Percentiles rank a stretch among this genome's conserved stretches.
phyloP scores from a whole-genome alignment of 805 yeast species.

The Yarrowia deformans region DNA sequence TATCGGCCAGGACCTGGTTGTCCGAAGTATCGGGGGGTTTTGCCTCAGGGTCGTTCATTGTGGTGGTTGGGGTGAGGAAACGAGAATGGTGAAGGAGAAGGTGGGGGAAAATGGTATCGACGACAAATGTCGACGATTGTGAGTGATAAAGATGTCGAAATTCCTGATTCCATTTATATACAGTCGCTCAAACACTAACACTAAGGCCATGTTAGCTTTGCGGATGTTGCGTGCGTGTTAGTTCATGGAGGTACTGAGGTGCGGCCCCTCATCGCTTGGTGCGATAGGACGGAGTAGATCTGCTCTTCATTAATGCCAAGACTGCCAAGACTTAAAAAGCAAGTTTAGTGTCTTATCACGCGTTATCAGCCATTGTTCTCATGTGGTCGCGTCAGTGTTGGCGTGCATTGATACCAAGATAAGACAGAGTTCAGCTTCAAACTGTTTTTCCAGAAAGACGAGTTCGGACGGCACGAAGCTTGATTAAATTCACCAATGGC shows the following conservation, averaged over 20 bases:
- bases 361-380: background rate
- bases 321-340: background rate
- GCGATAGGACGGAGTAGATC: no score
- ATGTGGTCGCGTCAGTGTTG: background rate
- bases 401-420: background rate
- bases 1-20: constrained; percentile 51
- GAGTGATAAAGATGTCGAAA: background rate
- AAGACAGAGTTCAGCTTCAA: background rate
- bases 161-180: background rate
- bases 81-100: background rate
- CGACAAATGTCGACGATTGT: constrained; percentile 1
- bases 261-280: no score
- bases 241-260: background rate
- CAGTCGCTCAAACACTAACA: constrained; percentile 12
- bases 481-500: constrained; percentile 8
- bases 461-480: constrained; percentile 12
- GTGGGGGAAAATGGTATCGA: background rate
- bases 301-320: background rate
- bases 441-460: background rate
- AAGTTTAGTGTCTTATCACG: background rate
- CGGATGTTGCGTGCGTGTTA: background rate
- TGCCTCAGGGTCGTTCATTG: constrained; percentile 2
- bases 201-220: constrained; percentile 2
- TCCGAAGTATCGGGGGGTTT: constrained; percentile 11
- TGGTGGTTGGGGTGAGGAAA: background rate